Evolutionary conservation across 192 early-diverging fungal species (phyloP), one percentile per base, ranked within the genome.

Genomic region (Podila verticillata): DNA sequence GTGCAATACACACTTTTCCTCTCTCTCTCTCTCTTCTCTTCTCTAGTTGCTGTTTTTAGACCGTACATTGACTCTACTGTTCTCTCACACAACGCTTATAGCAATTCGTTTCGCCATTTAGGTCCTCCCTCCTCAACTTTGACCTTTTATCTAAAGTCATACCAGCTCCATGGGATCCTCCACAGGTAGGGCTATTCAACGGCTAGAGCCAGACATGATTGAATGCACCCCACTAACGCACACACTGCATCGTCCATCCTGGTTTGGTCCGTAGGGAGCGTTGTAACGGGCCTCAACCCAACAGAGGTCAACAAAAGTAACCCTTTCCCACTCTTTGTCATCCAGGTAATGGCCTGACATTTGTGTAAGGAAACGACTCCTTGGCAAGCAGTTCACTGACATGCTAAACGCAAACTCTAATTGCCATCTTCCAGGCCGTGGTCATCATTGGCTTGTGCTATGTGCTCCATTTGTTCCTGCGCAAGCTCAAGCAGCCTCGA

Each of bases 401-500:
- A 19, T 48, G 20, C 47, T 24, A 51, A 56, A 22, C 48, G 26
- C 63, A 44, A 8, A 47, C n/a, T 28, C 24, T 24, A n/a, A 60
- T 17, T 34, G 4, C 5, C 6, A 5, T 61, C 28, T 35, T 10
- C 13, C 62, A 90, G 88, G 72, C 77, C 0, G 60, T 90, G 32
- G 84, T 97, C 65, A 94, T 97, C 49, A 84, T 97, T 20, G 71
- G 72, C 59, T 75, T 95, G 35, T 90, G 91, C 35, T 90, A 96
- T 34, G 20, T 93, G 48, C 72, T 98, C 12, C 88, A 89, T 28
- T 13, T 93, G 32, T 69, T 75, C 5, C 79, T 98, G 26, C 77
- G 75, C 19, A 84, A 85, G 32, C 65, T 96, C 10, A 72, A 85
- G 57, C 96, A 98, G 78, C 97, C 97, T 0, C 79, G 86, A 4